Evolutionary conservation across 2,329 filamentous ascomycete genomes (phyloP), one percentile per base, ranked within the genome.

Genomic region (Fusarium sp.): DNA sequence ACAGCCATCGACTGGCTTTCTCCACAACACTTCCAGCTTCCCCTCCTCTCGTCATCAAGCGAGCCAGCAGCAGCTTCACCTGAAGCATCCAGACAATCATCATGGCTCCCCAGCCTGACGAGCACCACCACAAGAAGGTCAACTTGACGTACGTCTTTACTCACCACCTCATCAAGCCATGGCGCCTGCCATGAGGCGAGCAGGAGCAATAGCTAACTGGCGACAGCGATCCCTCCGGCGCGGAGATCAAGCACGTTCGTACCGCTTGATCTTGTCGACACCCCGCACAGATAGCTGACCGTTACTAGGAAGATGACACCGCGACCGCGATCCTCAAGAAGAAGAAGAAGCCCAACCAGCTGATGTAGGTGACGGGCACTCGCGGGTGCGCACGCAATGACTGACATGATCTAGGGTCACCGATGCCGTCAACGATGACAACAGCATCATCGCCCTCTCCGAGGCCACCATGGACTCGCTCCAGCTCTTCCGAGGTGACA

Each of bases 261-360:
- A 76, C 63, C 73, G 75, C 74, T 74, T 76, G 50, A 74, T 59
- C 63, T 33, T 38, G 33, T 38, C 64, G 42, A 54, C 58, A 61
- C 61, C 65, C 64, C 65, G 68, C 40, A 75, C 69, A 78, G 71
- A 77, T 59, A 78, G 79, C 82, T 84, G 78, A 87, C 81, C 68
- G 56, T 35, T 52, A 74, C 69, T 80, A 97, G 92, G 92, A 95
- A 80, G 94, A 98, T 84, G 97, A 98, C 82, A 95, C 93, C 73
- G 91, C 97, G 63, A 99, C 97, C 54, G 97, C 97, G 78, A 99
- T 99, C 80, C 91, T 99, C 81, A 98, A 98, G 89, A 98, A 98
- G 91, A 99, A 99, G 93, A 99, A 99, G 95, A 99, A 99, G 94
- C 95, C 95, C 80, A 99, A 99, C 87, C 97, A 96, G 82, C 87